These are phyloP conservation scores for Silene coronaria DNA, from an alignment of 179 eudicot genomes.

Conservation along the genomic window DNA sequence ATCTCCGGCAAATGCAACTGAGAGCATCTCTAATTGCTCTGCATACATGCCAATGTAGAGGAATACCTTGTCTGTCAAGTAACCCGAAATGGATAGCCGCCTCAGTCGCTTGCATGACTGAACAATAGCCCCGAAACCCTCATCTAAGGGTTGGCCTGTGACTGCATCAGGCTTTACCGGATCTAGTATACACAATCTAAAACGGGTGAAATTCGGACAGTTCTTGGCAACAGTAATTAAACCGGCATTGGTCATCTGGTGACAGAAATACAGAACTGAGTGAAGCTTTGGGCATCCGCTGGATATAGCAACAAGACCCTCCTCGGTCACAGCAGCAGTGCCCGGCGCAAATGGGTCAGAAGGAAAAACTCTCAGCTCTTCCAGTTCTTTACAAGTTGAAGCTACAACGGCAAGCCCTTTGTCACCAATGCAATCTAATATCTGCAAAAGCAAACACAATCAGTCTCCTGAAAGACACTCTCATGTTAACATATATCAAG, in stretches of 20 bases:
- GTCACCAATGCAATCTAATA: slow-evolving; percentile 76
- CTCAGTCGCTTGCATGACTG: slow-evolving; percentile 58
- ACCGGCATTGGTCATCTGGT: slow-evolving; percentile 84
- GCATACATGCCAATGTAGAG: slow-evolving; percentile 83
- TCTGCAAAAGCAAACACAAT: slow-evolving; percentile 30
- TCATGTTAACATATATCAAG: neutral
- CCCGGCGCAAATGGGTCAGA: slow-evolving; percentile 53
- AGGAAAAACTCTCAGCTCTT: slow-evolving; percentile 80
- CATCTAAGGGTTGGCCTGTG: slow-evolving; percentile 70
- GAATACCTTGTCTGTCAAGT: slow-evolving; percentile 68
- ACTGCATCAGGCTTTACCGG: slow-evolving; percentile 61
- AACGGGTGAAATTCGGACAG: slow-evolving; percentile 70
- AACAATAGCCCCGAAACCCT: slow-evolving; percentile 85
- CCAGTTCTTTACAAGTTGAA: slow-evolving; percentile 63
- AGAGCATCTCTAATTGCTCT: slow-evolving; percentile 75
- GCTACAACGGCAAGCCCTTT: slow-evolving; percentile 63
- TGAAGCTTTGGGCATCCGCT: slow-evolving; percentile 78
- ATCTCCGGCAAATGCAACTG: slow-evolving; percentile 74
- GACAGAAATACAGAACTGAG: slow-evolving; percentile 72
- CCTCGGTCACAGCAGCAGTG: slow-evolving; percentile 58
- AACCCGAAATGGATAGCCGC: slow-evolving; percentile 69
- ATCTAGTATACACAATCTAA: slow-evolving; percentile 54
- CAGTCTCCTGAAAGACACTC: neutral
- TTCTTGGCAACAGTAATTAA: slow-evolving; percentile 67
- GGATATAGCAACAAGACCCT: slow-evolving; percentile 76